A percentile compares a stretch with the other conserved stretches of the same genome.
phyloP scores from a whole-genome alignment of 192 early-diverging fungal genomes.

The Hyaloraphidium curvatum region DNA sequence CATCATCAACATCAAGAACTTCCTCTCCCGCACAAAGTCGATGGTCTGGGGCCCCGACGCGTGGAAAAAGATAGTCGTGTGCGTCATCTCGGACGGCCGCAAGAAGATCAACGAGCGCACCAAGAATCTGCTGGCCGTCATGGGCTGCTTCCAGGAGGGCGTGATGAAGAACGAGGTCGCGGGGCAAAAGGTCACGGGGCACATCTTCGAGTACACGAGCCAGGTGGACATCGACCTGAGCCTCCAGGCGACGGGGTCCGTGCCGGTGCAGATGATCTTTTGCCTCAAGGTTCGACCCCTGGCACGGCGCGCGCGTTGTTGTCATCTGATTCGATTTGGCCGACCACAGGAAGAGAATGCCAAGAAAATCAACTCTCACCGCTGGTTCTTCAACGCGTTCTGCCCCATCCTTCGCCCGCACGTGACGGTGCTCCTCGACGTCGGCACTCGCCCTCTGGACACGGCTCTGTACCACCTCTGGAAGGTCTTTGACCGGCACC shows the following conservation, averaged over 20 bases:
- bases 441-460: slow-evolving; percentile 70
- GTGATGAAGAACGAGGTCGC: slow-evolving; percentile 43
- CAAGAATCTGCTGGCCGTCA: slow-evolving; percentile 55
- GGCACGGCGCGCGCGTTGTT: no score
- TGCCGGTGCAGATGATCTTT: slow-evolving; percentile 77
- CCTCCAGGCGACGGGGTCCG: slow-evolving; percentile 46
- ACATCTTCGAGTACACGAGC: slow-evolving; percentile 81
- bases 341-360: slow-evolving; percentile 85
- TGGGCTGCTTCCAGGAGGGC: slow-evolving; percentile 63
- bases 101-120: slow-evolving; percentile 57
- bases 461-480: slow-evolving; percentile 80
- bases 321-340: no score
- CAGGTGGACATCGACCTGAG: slow-evolving; percentile 24
- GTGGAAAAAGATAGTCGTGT: slow-evolving; percentile 86
- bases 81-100: slow-evolving; percentile 80
- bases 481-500: slow-evolving; percentile 74
- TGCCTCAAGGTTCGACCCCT: no score
- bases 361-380: slow-evolving; percentile 86
- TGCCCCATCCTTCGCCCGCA: slow-evolving; percentile 60
- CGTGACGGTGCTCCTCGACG: slow-evolving; percentile 80
- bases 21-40: background rate
- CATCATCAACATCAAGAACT: background rate
- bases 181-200: slow-evolving; percentile 45
- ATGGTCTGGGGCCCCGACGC: slow-evolving; percentile 24
- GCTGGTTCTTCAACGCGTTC: slow-evolving; percentile 95